Percentiles rank a stretch among this genome's conserved stretches.
Conservation (phyloP, 2,329 filamentous ascomycete genomes). For the Teratosphaeria destructans region DNA sequence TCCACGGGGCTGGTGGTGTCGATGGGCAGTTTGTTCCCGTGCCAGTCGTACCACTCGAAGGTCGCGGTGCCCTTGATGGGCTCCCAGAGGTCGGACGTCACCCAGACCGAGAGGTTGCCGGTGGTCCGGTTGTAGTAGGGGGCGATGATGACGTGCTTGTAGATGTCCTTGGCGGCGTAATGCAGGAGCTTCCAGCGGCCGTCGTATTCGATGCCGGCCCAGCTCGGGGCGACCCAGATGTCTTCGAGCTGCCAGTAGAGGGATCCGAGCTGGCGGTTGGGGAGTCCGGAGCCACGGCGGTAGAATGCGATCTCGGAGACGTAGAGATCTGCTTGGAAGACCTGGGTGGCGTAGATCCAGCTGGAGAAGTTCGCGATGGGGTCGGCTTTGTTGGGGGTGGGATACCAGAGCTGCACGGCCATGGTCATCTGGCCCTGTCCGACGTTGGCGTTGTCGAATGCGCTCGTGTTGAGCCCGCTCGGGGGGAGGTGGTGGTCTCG, state of each 20-base stretch:
- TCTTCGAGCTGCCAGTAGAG: conserved; percentile 59
- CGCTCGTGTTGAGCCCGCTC: conserved; percentile 37
- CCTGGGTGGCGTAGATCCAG: conserved; percentile 52
- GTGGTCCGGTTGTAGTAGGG: conserved; percentile 45
- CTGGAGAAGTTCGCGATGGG: conserved; percentile 48
- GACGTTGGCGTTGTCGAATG: conserved; percentile 32
- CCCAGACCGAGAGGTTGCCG: conserved; percentile 42
- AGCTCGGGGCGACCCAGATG: conserved; percentile 49
- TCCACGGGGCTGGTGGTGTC: conserved; percentile 23
- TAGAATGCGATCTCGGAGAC: conserved; percentile 52
- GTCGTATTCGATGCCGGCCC: conserved; percentile 53
- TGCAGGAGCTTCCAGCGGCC: conserved; percentile 55
- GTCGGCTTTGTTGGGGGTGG: conserved; percentile 43
- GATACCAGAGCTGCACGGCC: conserved; percentile 47
- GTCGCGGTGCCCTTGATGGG: conserved; percentile 36
- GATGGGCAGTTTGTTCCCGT: conserved; percentile 34
- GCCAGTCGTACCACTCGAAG: conserved; percentile 43
- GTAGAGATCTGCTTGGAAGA: conserved; percentile 56
- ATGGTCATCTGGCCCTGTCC: conserved; percentile 50
- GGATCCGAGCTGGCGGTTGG: conserved; percentile 48
- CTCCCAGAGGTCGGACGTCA: conserved; percentile 49
- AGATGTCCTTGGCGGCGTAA: conserved; percentile 48
- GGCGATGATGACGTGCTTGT: conserved; percentile 48
- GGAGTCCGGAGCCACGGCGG: conserved; percentile 46
- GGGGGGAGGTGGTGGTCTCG: conserved; percentile 51